Conservation (phyloP, 495 filamentous ascomycete genomes). For the Lasiosphaeria miniovina region DNA sequence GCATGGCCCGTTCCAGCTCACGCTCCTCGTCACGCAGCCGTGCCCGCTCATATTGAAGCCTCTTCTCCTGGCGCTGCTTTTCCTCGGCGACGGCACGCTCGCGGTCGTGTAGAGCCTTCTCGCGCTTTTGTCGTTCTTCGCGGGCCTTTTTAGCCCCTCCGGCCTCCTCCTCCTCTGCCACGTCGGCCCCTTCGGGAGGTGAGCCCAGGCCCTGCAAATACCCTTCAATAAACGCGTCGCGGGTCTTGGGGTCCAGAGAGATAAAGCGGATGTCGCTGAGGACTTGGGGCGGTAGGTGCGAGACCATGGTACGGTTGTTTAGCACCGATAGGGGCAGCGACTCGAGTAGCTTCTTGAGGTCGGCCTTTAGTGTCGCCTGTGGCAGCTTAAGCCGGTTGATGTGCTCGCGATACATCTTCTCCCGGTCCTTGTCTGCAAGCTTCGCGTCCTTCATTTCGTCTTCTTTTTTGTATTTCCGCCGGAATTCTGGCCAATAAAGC, state of each 20-base stretch:
- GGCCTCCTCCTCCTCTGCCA: constrained; percentile 51
- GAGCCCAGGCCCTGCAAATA: constrained; percentile 71
- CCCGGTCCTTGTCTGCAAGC: constrained; percentile 80
- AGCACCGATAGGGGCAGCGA: constrained; percentile 60
- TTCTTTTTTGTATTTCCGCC: constrained; percentile 82
- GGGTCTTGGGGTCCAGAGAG: constrained; percentile 62
- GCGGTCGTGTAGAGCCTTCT: constrained; percentile 72
- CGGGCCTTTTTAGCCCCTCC: constrained; percentile 59
- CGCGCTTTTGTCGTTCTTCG: constrained; percentile 63
- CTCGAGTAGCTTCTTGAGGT: constrained; percentile 74
- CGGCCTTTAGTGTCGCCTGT: constrained; percentile 70
- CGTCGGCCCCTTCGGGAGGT: constrained; percentile 42
- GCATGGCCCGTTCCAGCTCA: constrained; percentile 78
- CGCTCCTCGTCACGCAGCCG: constrained; percentile 71
- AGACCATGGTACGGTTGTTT: constrained; percentile 61
- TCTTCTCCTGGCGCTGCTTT: constrained; percentile 63
- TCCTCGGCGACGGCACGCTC: constrained; percentile 72
- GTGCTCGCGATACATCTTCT: constrained; percentile 87
- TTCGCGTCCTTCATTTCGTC: constrained; percentile 72
- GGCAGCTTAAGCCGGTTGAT: constrained; percentile 74
- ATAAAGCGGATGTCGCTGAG: constrained; percentile 79
- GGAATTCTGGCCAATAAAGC: constrained; percentile 96
- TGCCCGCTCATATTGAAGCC: constrained; percentile 63
- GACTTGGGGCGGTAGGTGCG: constrained; percentile 64
- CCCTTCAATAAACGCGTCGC: constrained; percentile 71